Evolutionary conservation across 306 rosid species (phyloP).

Genomic region (Citrullus colocynthis): DNA sequence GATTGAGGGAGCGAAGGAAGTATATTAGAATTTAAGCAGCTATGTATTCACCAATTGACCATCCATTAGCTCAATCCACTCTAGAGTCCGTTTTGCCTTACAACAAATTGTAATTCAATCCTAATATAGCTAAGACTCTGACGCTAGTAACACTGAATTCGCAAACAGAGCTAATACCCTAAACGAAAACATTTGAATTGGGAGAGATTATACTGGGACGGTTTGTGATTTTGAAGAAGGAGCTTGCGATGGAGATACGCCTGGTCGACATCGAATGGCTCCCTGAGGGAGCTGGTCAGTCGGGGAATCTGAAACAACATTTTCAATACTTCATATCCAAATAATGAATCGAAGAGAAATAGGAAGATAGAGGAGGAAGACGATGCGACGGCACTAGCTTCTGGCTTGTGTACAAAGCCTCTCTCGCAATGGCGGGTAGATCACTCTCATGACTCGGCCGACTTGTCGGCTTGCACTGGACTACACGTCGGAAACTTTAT

Average conservation of each 20-base stretch:
- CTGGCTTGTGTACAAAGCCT: neutral
- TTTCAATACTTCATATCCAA: neutral
- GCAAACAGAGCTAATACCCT: neutral
- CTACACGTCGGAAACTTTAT: neutral
- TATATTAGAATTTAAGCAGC: neutral
- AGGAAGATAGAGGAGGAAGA: neutral
- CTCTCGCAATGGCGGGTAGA: conserved; percentile 17
- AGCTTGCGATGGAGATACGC: conserved; percentile 45
- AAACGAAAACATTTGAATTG: neutral
- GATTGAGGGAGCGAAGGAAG: neutral
- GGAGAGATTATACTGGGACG: conserved; percentile 16
- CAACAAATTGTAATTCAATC: neutral
- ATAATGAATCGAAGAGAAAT: neutral
- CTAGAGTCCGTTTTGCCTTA: neutral
- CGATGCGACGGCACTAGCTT: neutral
- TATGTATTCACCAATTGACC: neutral
- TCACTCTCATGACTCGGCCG: neutral
- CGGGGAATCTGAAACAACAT: conserved; percentile 46
- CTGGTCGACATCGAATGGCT: conserved; percentile 37
- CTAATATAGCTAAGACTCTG: neutral
- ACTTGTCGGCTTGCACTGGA: neutral
- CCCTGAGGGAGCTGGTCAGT: conserved; percentile 32
- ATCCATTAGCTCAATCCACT: neutral
- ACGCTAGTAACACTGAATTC: neutral
- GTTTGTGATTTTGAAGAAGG: conserved; percentile 27